Conservation (phyloP, 1,284 basidiomycete genomes). For the Marasmius tenuissimus region DNA sequence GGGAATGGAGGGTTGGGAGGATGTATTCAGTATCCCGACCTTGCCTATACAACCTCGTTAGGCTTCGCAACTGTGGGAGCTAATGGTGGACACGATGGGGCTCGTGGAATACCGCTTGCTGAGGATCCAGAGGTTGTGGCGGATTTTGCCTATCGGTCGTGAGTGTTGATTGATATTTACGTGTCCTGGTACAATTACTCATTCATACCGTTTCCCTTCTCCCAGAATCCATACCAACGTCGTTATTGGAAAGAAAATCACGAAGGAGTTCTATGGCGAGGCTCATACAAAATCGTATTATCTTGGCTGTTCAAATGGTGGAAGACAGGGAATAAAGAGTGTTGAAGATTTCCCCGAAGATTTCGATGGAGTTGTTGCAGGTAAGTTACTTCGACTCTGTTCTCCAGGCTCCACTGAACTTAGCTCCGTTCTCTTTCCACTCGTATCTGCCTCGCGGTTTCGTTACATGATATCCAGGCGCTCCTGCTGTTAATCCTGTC, state of each 20-base stretch:
- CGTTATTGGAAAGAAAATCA: conserved; percentile 17
- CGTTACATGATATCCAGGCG: neutral
- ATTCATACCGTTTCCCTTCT: too few relatives aligned
- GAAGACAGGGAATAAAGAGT: conserved; percentile 17
- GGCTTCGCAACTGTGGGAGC: conserved; percentile 14
- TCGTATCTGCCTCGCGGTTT: neutral
- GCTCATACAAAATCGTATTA: conserved; percentile 15
- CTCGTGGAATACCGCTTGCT: conserved; percentile 5
- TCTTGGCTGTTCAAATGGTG: conserved; percentile 21
- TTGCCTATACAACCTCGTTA: conserved; percentile 6
- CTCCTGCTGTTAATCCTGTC: conserved; percentile 13
- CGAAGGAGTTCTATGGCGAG: conserved; percentile 13
- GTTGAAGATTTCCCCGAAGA: conserved; percentile 19
- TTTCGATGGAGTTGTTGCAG: conserved; percentile 21
- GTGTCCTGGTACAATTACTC: neutral
- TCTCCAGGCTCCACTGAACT: neutral
- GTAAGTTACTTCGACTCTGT: neutral
- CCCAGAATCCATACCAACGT: conserved; percentile 11
- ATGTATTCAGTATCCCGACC: conserved; percentile 9
- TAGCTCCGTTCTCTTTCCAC: neutral
- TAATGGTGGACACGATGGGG: conserved; percentile 13
- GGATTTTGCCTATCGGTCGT: conserved; percentile 13
- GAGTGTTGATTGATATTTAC: neutral
- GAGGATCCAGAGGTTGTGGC: conserved; percentile 9
- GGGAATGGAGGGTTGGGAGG: neutral